A percentile compares a stretch with the other conserved stretches of the same genome.
These are phyloP conservation scores for Chytridiales sp. DNA, from an alignment of 371 early-diverging fungal genomes.

Conservation along the genomic window DNA sequence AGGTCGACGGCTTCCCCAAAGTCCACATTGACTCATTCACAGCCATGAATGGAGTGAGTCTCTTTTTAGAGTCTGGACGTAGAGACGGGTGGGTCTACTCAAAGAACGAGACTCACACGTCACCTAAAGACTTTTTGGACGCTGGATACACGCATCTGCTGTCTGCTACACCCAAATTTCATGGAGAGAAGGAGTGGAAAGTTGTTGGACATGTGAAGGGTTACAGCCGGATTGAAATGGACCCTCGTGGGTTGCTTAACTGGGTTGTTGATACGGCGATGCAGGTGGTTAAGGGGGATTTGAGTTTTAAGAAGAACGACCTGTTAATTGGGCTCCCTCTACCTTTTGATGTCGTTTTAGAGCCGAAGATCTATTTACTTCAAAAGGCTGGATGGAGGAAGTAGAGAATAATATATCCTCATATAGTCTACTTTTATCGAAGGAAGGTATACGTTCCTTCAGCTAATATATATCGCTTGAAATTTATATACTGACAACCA, in stretches of 20 bases:
- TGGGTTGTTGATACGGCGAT: slow-evolving; percentile 14
- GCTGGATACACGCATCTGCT: slow-evolving; percentile 66
- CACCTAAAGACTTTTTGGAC: slow-evolving; percentile 52
- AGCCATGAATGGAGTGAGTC: slow-evolving; percentile 86
- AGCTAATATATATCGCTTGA: too few species aligned
- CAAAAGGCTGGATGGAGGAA: slow-evolving; percentile 8
- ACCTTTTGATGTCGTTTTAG: slow-evolving; percentile 29
- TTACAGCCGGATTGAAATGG: slow-evolving; percentile 32
- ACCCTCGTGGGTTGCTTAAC: slow-evolving; percentile 10
- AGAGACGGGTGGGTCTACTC: slow-evolving; percentile 57
- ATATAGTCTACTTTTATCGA: too few species aligned
- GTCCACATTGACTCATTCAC: slow-evolving; percentile 82
- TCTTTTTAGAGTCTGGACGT: slow-evolving; percentile 63
- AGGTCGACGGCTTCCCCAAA: slow-evolving; percentile 22
- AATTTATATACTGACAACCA: too few species aligned
- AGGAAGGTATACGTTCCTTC: too few species aligned
- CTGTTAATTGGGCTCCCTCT: slow-evolving; percentile 19
- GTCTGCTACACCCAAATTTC: slow-evolving; percentile 50
- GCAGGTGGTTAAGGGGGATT: slow-evolving; percentile 7
- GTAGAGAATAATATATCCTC: too few species aligned
- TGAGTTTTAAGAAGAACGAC: slow-evolving; percentile 11
- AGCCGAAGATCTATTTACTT: slow-evolving; percentile 32
- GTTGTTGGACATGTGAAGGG: slow-evolving; percentile 50
- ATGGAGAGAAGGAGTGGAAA: slow-evolving; percentile 33
- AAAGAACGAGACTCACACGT: slow-evolving; percentile 60